Percentiles rank a stretch among this genome's conserved stretches.
Evolutionary conservation across 345 rosid genomes (phyloP).

Genomic region (Aquilaria yunnanensis): DNA sequence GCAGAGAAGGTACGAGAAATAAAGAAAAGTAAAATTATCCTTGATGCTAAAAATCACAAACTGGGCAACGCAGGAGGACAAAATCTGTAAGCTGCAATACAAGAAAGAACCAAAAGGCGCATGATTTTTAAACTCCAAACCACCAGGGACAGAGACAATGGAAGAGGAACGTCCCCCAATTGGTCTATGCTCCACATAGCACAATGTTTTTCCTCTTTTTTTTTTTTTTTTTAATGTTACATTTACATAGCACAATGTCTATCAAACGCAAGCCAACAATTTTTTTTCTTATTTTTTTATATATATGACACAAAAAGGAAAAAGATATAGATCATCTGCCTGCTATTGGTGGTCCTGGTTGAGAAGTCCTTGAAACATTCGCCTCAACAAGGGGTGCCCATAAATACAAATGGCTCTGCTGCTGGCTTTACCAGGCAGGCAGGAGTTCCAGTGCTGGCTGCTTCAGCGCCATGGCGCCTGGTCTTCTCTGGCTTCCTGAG

Average conservation of each 20-base stretch:
- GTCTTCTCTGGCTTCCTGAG: slow-evolving; percentile 9
- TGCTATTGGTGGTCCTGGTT: background rate
- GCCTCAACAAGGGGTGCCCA: slow-evolving; percentile 10
- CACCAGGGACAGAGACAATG: slow-evolving; percentile 10
- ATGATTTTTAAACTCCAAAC: slow-evolving; percentile 8
- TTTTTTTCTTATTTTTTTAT: background rate
- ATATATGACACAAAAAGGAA: background rate
- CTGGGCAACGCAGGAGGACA: background rate
- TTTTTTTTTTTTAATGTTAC: too few species aligned
- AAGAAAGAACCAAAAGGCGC: background rate
- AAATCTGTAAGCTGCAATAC: slow-evolving; percentile 1
- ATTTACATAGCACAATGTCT: slow-evolving; percentile 22
- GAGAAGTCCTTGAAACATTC: slow-evolving; percentile 14
- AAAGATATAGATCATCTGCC: background rate
- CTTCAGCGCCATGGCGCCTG: slow-evolving; percentile 16
- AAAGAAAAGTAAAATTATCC: too few species aligned
- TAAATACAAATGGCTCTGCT: slow-evolving; percentile 12
- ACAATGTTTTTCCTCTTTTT: too few species aligned
- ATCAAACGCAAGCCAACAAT: slow-evolving; percentile 11
- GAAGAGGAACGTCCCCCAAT: slow-evolving; percentile 12
- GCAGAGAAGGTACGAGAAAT: too few species aligned
- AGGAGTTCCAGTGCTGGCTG: background rate
- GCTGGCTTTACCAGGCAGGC: background rate
- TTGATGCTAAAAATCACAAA: too few species aligned
- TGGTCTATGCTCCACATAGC: slow-evolving; percentile 18